Conservation (phyloP, 148 eudicot species). For the Polygonum aviculare region DNA sequence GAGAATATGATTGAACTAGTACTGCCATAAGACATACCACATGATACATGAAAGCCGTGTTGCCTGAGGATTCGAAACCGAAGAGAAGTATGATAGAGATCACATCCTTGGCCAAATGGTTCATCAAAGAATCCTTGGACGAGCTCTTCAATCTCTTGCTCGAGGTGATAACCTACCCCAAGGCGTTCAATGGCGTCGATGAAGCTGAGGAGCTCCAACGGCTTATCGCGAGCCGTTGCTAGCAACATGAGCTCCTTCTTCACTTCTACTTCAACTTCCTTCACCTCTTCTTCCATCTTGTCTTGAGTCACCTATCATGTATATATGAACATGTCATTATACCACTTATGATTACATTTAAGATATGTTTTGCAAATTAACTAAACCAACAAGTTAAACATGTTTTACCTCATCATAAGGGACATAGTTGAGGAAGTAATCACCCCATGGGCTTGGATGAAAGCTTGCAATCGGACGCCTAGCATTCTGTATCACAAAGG, state of each 20-base stretch:
- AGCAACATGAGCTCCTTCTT: not conserved
- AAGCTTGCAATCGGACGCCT: conserved; percentile 4
- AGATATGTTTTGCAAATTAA: too few species aligned
- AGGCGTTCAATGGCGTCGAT: not conserved
- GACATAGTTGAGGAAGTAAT: conserved; percentile 2
- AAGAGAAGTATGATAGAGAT: conserved; percentile 1
- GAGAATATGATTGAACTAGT: too few species aligned
- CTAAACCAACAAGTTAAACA: too few species aligned
- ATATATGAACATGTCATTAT: not conserved
- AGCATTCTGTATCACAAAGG: not conserved
- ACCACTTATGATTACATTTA: not conserved
- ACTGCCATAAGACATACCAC: not conserved
- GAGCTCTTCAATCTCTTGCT: not conserved
- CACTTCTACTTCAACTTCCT: not conserved
- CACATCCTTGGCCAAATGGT: not conserved
- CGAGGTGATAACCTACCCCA: not conserved
- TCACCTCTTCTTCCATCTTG: conserved; percentile 7
- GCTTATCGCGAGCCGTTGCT: not conserved
- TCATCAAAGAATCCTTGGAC: not conserved
- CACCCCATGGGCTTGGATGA: conserved; percentile 9
- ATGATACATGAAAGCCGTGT: conserved; percentile 1
- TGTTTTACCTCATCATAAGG: not conserved
- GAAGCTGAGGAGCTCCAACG: not conserved
- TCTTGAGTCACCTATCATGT: not conserved
- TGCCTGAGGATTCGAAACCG: not conserved